Base-by-base conservation (phyloP, 2,329 filamentous ascomycete species). In the Hymenoscyphus fraxineus region DNA sequence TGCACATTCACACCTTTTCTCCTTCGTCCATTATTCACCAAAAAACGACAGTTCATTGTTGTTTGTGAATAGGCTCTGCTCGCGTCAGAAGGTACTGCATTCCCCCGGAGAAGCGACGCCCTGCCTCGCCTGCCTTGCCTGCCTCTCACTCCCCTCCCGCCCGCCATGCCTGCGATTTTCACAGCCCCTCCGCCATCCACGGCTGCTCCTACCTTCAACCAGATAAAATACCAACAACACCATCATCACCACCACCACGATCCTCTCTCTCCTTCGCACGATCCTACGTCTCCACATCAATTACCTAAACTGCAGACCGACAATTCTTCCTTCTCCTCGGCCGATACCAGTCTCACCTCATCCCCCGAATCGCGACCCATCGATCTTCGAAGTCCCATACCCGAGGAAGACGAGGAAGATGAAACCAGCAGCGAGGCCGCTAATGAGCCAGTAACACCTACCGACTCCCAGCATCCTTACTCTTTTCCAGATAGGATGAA, bases 361-460 rank as follows among this genome's bases (percentile, higher is more conserved):
- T 72, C 72, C 1, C 69, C 70, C 16, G 71, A 74, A 54, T 68
- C 66, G 7, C 66, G 66, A 68, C 78, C 81, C 61, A 79, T 80
- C 69, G 83, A 85, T 61, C 76, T 84, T 10, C 77, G 79, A 68
- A 80, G 77, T 66, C 80, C 83, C 62, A 86, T 87, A 66, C 79
- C 81, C 60, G 84, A 87, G 76, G 84, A 84, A 58, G 75, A 84
- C 54, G 75, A 75, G 75, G 75, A 76, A 75, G 71, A 75, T 76
- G 85, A 88, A 73, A 86, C 84, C 9, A 81, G 83, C 67, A 86
- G 82, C 74, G 85, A 88, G 71, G 82, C 81, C 31, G 78, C 80
- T 63, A 82, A 83, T 76, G 86, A 88, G 68, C 86, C 86, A 56
- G 79, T 85, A 64, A 88, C 86, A 27, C 86, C 86, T 58, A 81